Conservation (phyloP, 441 rosid species). For the Adansonia gregorii region DNA sequence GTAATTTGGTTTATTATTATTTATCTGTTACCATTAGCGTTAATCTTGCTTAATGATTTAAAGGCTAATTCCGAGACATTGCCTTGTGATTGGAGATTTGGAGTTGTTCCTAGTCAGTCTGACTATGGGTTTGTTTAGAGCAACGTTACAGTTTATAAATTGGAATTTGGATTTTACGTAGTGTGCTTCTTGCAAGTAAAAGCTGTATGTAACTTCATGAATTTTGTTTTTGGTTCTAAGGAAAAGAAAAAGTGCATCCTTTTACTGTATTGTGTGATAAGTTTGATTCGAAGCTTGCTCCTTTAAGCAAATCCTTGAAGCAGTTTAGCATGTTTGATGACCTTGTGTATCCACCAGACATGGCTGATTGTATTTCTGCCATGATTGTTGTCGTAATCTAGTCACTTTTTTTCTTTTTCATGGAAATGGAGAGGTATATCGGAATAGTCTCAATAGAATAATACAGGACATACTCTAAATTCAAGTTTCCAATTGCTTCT, state of each 20-base stretch:
- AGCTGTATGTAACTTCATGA: background rate
- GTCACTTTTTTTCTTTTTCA: background rate
- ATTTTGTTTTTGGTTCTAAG: background rate
- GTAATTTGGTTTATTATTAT: background rate
- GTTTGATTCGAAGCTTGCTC: constrained; percentile 1
- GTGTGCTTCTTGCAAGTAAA: background rate
- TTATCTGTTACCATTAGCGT: background rate
- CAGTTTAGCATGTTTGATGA: constrained; percentile 4
- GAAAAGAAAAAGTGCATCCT: constrained; percentile 1
- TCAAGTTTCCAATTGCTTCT: constrained; percentile 1
- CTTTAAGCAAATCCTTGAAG: background rate
- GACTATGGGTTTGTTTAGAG: background rate
- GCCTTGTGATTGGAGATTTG: constrained; percentile 19
- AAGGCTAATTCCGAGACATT: background rate
- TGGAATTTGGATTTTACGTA: background rate
- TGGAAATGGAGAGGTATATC: background rate
- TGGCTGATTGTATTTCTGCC: background rate
- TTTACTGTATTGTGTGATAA: background rate
- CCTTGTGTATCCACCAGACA: background rate
- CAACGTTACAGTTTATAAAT: constrained; percentile 12
- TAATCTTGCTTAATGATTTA: background rate
- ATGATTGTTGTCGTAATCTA: background rate
- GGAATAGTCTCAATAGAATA: background rate
- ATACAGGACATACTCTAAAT: background rate
- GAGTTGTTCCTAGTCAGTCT: constrained; percentile 4